phyloP scores from a whole-genome alignment of 352 stramenopile genomes.

The Globisporangium irregulare region DNA sequence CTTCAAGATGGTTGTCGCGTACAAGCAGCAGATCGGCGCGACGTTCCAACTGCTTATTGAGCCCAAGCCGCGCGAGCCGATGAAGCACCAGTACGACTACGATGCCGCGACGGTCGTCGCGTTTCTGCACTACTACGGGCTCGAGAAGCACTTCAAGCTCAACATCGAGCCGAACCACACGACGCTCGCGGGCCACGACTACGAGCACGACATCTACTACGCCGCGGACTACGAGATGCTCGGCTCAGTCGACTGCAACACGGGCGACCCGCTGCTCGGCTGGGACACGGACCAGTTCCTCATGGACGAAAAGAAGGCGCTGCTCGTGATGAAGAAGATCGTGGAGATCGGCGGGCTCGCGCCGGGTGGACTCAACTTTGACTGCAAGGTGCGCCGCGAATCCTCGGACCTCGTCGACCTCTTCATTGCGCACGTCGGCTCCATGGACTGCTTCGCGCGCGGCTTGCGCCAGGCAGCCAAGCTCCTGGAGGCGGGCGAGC shows the following conservation, averaged over 20 bases:
- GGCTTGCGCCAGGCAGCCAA: conserved; percentile 69
- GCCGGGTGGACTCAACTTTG: conserved; percentile 83
- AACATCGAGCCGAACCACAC: conserved; percentile 90
- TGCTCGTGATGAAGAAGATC: conserved; percentile 72
- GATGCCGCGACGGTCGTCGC: conserved; percentile 79
- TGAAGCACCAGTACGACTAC: conserved; percentile 90
- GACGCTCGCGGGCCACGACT: conserved; percentile 81
- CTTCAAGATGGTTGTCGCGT: conserved; percentile 78
- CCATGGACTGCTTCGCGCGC: conserved; percentile 82
- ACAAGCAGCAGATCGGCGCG: conserved; percentile 74
- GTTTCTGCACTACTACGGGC: conserved; percentile 76
- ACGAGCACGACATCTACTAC: conserved; percentile 84
- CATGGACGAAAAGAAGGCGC: conserved; percentile 73
- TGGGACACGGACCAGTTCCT: conserved; percentile 86
- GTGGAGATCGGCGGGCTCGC: conserved; percentile 72
- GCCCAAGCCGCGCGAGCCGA: conserved; percentile 83
- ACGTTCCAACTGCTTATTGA: conserved; percentile 79
- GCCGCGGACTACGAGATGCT: conserved; percentile 71
- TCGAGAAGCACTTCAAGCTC: conserved; percentile 84
- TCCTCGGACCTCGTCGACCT: conserved; percentile 75
- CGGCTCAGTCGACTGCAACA: conserved; percentile 86
- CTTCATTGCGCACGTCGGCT: conserved; percentile 84
- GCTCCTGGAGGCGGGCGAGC: conserved; percentile 55
- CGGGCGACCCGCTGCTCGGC: conserved; percentile 44
- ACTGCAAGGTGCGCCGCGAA: conserved; percentile 81